phyloP scores from a whole-genome alignment of 495 filamentous ascomycete species.

The Podospora didyma region DNA sequence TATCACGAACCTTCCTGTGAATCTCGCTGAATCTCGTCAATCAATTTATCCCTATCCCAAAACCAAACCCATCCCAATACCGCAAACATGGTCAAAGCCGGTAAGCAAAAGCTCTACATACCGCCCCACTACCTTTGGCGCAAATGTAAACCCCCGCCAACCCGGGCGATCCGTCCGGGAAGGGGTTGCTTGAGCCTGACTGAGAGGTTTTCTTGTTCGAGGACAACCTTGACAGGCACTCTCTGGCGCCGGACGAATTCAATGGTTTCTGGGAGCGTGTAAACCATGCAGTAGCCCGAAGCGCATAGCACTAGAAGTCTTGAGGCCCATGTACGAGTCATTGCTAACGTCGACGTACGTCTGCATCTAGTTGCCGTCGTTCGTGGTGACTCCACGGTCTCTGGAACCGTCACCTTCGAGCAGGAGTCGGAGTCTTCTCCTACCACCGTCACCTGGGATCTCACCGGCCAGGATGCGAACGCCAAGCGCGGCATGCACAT shows the following conservation, averaged over 20 bases:
- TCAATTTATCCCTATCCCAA: constrained; percentile 1
- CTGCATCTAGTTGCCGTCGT: constrained; percentile 74
- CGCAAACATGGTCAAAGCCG: constrained; percentile 89
- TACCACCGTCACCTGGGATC: constrained; percentile 88
- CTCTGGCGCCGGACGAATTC: not conserved
- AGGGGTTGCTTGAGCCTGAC: constrained; percentile 9
- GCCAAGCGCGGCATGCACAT: constrained; percentile 97
- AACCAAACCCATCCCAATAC: constrained; percentile 16
- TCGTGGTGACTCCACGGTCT: constrained; percentile 92
- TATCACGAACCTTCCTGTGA: constrained; percentile 2
- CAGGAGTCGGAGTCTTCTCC: constrained; percentile 73
- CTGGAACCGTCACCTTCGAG: constrained; percentile 91
- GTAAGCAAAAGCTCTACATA: constrained; percentile 50
- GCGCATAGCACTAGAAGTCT: too few relatives aligned
- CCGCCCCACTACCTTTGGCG: constrained; percentile 19
- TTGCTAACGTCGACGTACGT: constrained; percentile 24
- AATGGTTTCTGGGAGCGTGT: constrained; percentile 1
- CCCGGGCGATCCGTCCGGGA: constrained; percentile 5
- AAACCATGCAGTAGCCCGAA: constrained; percentile 8
- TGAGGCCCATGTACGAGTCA: not conserved
- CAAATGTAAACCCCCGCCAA: constrained; percentile 3
- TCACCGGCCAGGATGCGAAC: constrained; percentile 87
- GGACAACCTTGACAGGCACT: constrained; percentile 29
- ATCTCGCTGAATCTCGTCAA: not conserved
- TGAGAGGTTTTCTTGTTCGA: constrained; percentile 18